Evolutionary conservation across 768 basidiomycete genomes (phyloP), one percentile per base, ranked within the genome.

Genomic region (Leucocoprinus birnbaumii): DNA sequence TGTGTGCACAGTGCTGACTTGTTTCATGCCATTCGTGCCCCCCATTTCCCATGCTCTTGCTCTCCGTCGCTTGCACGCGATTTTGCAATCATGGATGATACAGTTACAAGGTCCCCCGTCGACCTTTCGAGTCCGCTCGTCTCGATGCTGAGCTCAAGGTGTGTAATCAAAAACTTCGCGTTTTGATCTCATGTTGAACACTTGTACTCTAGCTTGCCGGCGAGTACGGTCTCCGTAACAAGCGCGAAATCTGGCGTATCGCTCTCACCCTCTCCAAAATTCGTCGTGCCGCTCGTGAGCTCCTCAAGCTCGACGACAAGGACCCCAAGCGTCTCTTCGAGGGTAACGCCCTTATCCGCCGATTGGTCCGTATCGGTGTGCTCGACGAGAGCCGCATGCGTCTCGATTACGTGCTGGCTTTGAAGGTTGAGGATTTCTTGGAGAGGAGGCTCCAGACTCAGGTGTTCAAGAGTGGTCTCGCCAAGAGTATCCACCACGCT

Each of bases 171-270:
- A n/a, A n/a, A n/a, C n/a, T n/a, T n/a, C n/a, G n/a, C n/a, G n/a
- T n/a, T n/a, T n/a, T n/a, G n/a, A n/a, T n/a, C n/a, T n/a, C n/a
- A n/a, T n/a, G n/a, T n/a, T n/a, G n/a, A n/a, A n/a, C n/a, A n/a
- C n/a, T n/a, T n/a, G n/a, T n/a, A n/a, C n/a, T n/a, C n/a, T 65
- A 97, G 96, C 95, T 98, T 75, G 96, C 95, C 51, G 96, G 97
- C 76, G 97, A 99, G 79, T 98, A 95, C 82, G 97, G 97, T 73
- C 92, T 98, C 71, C 91, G 95, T 74, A 98, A 98, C 91, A 99
- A 99, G 84, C 91, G 96, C 72, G 97, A 99, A 80, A 97, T 98
- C 80, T 99, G 96, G 97, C 92, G 97, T 69, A 98, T 99, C 74
- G 86, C 93, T 72, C 88, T 99, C 68, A 87, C 86, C 72, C 88